Base-by-base conservation (phyloP, 2,329 filamentous ascomycete species). In the Verticillium tricorpus region DNA sequence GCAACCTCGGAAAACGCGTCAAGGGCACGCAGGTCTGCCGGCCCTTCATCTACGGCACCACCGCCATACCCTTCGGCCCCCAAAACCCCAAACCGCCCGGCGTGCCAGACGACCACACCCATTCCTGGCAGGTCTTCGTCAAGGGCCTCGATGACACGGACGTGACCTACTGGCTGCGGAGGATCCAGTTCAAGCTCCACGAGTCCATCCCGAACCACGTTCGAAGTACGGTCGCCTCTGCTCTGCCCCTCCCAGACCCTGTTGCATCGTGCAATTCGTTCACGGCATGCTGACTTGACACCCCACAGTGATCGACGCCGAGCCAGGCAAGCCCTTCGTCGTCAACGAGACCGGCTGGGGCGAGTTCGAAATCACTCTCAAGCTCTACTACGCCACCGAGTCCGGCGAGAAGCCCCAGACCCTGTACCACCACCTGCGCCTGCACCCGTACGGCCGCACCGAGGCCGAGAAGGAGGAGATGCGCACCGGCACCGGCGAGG, bases 161-260 rank as follows among this genome's bases (percentile, higher is more conserved):
- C 72, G 90, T 98, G 67, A 93, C 91, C 32, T 95, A 96, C 76
- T 99, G 95, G 93, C 84, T 98, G 67, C 92, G 94, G 62, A 94
- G 96, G 70, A 94, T 99, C 1, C 93, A 97, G 74, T 99, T 99
- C 80, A 98, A 98, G 76, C 86, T 99, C 17, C 94, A 97, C 81
- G 93, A 98, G 76, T 97, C 94, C 11, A 98, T 97, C 74, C 89
- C 92, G 32, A 96, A 97, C 75, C 91, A 91, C 62, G 85, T 95
- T 25, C 90, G 95, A 68, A 96, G 85, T 85, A 74, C 64, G 83
- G 76, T 70, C 40, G 67, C 65, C 35, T 5, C 5, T 22, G 31
- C 39, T 39, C 50, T 52, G 58, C 32, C 35, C 14, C 34, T 14
- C 25, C 32, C 32, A 52, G 39, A 17, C 37, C 15, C 12, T 14